A percentile compares a stretch with the other conserved stretches of the same genome.
These are phyloP conservation scores for Mycena citricolor DNA, from an alignment of 1,284 basidiomycete species.

Conservation along the genomic window DNA sequence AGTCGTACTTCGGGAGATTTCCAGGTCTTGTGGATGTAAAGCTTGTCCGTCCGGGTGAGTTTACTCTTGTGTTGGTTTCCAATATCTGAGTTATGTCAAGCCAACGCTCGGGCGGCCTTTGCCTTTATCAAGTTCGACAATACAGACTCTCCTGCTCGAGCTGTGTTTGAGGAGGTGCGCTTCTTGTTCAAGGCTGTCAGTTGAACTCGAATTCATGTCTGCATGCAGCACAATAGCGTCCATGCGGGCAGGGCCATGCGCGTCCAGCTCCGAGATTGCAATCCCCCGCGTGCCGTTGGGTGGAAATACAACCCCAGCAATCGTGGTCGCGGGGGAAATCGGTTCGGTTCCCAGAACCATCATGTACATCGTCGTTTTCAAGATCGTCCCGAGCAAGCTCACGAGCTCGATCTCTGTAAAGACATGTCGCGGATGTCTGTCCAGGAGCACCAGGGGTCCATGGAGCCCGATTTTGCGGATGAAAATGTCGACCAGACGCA, in stretches of 20 bases:
- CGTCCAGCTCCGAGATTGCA: conserved; percentile 64
- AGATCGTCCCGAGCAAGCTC: conserved; percentile 8
- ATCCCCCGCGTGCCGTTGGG: conserved; percentile 43
- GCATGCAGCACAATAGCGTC: conserved; percentile 63
- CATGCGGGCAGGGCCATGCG: conserved; percentile 68
- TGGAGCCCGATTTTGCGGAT: conserved; percentile 6
- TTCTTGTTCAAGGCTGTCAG: conserved; percentile 5
- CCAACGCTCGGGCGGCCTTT: conserved; percentile 61
- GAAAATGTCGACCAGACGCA: conserved; percentile 18
- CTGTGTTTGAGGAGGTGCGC: conserved; percentile 60
- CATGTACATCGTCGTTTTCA: conserved; percentile 19
- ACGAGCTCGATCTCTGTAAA: neutral
- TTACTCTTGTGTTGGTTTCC: conserved; percentile 6
- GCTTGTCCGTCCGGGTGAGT: conserved; percentile 61
- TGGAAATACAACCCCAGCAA: conserved; percentile 44
- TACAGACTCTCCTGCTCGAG: conserved; percentile 55
- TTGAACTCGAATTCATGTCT: conserved; percentile 8
- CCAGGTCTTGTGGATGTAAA: conserved; percentile 64
- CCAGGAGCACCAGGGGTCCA: conserved; percentile 1
- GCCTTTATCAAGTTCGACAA: conserved; percentile 73
- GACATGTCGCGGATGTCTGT: conserved; percentile 6
- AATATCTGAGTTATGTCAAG: conserved; percentile 34
- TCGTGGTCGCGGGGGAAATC: conserved; percentile 35
- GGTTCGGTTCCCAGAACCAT: conserved; percentile 27
- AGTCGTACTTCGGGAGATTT: conserved; percentile 57